Conservation (phyloP, 352 stramenopile genomes). For the Globisporangium spiculum region DNA sequence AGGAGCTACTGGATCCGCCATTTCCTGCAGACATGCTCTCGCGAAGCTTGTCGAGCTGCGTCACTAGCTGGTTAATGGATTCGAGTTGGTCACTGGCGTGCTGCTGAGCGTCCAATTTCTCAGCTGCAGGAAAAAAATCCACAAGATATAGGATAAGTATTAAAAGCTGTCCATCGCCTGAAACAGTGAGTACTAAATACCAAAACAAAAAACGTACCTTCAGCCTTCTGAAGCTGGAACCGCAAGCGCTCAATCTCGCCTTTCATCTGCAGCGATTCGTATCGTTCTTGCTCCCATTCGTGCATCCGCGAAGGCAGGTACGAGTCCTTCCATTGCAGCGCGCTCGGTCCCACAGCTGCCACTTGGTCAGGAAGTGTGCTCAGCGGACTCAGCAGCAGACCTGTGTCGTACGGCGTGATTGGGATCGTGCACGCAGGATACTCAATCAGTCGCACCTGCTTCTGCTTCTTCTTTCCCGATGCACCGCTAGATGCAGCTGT, state of each 20-base stretch:
- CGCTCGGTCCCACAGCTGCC: slow-evolving; percentile 54
- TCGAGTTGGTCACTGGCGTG: slow-evolving; percentile 76
- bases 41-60: slow-evolving; percentile 66
- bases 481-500: slow-evolving; percentile 8
- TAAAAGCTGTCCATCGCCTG: background rate
- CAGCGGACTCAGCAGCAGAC: slow-evolving; percentile 67
- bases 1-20: background rate
- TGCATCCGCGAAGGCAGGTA: slow-evolving; percentile 69
- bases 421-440: slow-evolving; percentile 65
- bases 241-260: slow-evolving; percentile 72
- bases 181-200: background rate
- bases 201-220: slow-evolving; percentile 37
- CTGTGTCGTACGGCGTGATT: slow-evolving; percentile 61
- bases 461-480: slow-evolving; percentile 42
- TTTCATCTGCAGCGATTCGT: slow-evolving; percentile 72
- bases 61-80: slow-evolving; percentile 81
- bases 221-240: slow-evolving; percentile 67
- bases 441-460: slow-evolving; percentile 53
- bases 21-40: slow-evolving; percentile 26
- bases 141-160: background rate
- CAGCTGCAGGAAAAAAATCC: slow-evolving; percentile 28
- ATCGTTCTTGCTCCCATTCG: slow-evolving; percentile 77
- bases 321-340: slow-evolving; percentile 71
- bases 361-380: slow-evolving; percentile 65
- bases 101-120: slow-evolving; percentile 73